Percentiles rank a stretch among this genome's conserved stretches.
These are phyloP conservation scores for Aspergillus sclerotioniger DNA, from an alignment of 495 filamentous ascomycete species.

Conservation along the genomic window DNA sequence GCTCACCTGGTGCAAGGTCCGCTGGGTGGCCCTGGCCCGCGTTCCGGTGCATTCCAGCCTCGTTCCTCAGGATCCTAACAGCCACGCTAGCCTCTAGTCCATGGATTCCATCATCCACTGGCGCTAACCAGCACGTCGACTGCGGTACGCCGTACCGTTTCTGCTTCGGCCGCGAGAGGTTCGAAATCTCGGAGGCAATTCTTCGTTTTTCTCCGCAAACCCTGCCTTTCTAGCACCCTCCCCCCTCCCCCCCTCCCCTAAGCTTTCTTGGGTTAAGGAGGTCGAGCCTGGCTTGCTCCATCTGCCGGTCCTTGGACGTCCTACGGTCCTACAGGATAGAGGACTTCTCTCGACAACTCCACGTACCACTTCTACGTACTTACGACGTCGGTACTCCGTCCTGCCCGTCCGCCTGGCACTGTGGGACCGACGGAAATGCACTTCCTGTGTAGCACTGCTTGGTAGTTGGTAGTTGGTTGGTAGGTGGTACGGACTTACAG, in stretches of 20 bases:
- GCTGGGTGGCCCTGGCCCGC: slow-evolving; percentile 20
- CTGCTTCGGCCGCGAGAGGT: slow-evolving; percentile 12
- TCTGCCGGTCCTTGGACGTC: background rate
- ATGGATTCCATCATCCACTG: background rate
- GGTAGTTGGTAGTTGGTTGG: background rate
- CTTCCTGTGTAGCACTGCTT: slow-evolving; percentile 5
- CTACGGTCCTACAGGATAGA: background rate
- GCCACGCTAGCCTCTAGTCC: background rate
- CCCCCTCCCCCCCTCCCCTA: slow-evolving; percentile 11
- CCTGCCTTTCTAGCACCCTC: slow-evolving; percentile 18
- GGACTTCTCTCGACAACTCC: background rate
- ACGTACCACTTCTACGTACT: background rate
- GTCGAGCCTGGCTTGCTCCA: background rate
- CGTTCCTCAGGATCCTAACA: slow-evolving; percentile 1
- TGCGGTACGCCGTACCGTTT: background rate
- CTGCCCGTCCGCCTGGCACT: background rate
- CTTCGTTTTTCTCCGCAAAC: slow-evolving; percentile 25
- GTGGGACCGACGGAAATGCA: slow-evolving; percentile 6
- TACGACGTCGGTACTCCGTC: slow-evolving; percentile 1
- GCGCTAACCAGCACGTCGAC: background rate
- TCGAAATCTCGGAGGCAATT: slow-evolving; percentile 19
- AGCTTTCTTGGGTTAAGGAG: background rate
- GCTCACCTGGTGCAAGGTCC: slow-evolving; percentile 23
- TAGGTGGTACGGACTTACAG: too few species aligned
- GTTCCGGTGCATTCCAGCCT: slow-evolving; percentile 15